Percentiles rank a stretch among this genome's conserved stretches.
phyloP scores from a whole-genome alignment of 148 eudicot species.

The Cornus florida region DNA sequence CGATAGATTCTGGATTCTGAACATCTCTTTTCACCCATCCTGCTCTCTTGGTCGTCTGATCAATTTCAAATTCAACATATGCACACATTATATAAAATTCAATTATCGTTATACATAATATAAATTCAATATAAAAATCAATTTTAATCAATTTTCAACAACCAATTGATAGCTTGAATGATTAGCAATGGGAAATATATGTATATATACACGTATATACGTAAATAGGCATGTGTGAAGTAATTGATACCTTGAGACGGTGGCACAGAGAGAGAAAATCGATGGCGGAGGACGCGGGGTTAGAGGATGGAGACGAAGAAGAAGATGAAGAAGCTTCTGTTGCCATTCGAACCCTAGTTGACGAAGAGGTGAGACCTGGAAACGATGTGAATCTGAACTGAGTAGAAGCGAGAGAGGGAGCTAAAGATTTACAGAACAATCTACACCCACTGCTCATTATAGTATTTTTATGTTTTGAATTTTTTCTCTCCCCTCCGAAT shows the following conservation, averaged over 20 bases:
- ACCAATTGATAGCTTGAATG: neutral
- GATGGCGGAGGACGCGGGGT: slow-evolving; percentile 74
- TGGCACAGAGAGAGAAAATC: slow-evolving; percentile 90
- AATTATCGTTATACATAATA: too few relatives aligned
- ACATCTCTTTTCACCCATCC: slow-evolving; percentile 82
- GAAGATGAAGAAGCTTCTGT: slow-evolving; percentile 20
- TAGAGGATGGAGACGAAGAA: slow-evolving; percentile 17
- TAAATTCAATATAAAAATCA: neutral
- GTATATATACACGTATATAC: neutral
- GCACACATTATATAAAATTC: too few relatives aligned
- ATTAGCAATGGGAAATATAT: neutral
- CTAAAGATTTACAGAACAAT: slow-evolving; percentile 10
- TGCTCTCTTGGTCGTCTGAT: slow-evolving; percentile 81
- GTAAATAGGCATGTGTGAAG: neutral
- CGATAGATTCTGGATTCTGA: slow-evolving; percentile 78
- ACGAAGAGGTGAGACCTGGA: slow-evolving; percentile 4
- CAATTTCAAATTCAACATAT: slow-evolving; percentile 8
- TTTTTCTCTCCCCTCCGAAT: neutral
- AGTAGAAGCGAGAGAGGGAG: slow-evolving; percentile 4
- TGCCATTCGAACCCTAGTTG: slow-evolving; percentile 35
- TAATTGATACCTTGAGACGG: slow-evolving; percentile 65
- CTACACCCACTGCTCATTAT: slow-evolving; percentile 13
- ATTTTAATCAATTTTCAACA: neutral
- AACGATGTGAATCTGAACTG: slow-evolving; percentile 3
- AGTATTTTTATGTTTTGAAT: neutral